Conservation (phyloP, 306 rosid genomes). For the Vachellia pachyceras region DNA sequence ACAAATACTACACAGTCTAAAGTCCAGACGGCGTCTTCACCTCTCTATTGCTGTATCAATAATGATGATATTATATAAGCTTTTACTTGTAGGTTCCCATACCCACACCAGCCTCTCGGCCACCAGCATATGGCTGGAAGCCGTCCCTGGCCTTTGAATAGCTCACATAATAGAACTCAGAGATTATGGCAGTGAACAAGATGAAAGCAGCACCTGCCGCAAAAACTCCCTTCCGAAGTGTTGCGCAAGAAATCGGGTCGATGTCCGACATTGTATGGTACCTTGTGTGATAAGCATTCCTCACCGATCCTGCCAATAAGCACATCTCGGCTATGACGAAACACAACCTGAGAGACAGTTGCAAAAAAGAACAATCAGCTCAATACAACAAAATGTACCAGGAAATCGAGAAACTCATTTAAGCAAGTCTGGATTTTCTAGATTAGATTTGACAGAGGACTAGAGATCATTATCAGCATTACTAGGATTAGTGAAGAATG, state of each 20-base stretch:
- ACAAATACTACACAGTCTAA: constrained; percentile 26
- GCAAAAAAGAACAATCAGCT: constrained; percentile 21
- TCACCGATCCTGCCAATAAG: constrained; percentile 91
- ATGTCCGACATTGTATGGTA: constrained; percentile 57
- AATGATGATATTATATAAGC: not conserved
- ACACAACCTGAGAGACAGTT: constrained; percentile 61
- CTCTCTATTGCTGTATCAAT: constrained; percentile 30
- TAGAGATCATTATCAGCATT: constrained; percentile 3
- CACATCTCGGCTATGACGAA: constrained; percentile 92
- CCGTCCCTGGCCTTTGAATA: constrained; percentile 83
- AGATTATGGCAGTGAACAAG: constrained; percentile 69
- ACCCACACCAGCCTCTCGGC: constrained; percentile 78
- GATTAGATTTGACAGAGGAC: constrained; percentile 16
- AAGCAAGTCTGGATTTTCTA: not conserved
- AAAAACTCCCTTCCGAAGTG: constrained; percentile 88
- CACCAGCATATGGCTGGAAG: constrained; percentile 64
- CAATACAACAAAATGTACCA: constrained; percentile 9
- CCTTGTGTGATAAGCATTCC: constrained; percentile 91
- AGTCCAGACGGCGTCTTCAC: constrained; percentile 39
- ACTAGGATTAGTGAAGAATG: constrained; percentile 13
- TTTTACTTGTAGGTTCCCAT: constrained; percentile 85
- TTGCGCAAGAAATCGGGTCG: constrained; percentile 62
- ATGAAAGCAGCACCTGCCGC: constrained; percentile 90
- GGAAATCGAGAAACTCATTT: not conserved
- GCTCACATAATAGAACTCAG: constrained; percentile 78